Conservation (phyloP, 129 eudicot species). For the Silybum marianum region DNA sequence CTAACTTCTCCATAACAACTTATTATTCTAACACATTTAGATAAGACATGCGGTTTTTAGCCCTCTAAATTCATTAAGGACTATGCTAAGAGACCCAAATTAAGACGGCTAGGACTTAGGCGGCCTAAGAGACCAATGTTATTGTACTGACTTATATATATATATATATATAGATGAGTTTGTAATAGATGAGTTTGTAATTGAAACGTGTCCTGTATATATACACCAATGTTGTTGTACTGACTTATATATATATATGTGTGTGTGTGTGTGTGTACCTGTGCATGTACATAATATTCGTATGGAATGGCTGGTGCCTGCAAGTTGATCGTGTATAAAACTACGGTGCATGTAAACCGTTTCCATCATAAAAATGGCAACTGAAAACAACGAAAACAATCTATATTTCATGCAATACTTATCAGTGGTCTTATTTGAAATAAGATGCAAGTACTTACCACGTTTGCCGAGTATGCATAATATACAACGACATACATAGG, state of each 20-base stretch:
- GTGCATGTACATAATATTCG: conserved; percentile 32
- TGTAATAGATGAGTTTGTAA: too few relatives aligned
- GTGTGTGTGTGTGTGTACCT: too few relatives aligned
- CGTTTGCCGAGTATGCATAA: conserved; percentile 32
- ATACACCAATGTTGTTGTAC: background rate
- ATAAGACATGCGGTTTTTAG: too few relatives aligned
- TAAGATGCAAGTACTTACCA: conserved; percentile 9
- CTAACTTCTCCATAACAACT: too few relatives aligned
- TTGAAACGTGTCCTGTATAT: too few relatives aligned
- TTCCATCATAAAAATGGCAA: conserved; percentile 39
- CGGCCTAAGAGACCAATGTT: too few relatives aligned
- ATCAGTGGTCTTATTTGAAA: background rate
- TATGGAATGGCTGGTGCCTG: conserved; percentile 33
- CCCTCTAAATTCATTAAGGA: too few relatives aligned
- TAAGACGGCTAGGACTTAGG: too few relatives aligned
- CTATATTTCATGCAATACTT: background rate
- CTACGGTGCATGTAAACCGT: conserved; percentile 34
- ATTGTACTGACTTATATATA: too few relatives aligned
- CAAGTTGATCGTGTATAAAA: conserved; percentile 37
- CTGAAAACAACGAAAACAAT: background rate
- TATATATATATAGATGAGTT: too few relatives aligned
- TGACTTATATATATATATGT: background rate
- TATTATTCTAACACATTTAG: too few relatives aligned
- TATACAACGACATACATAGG: background rate
- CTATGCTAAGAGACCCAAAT: too few relatives aligned